Base-by-base conservation (phyloP, 1,284 basidiomycete genomes). In the Malassezia pachydermatis region DNA sequence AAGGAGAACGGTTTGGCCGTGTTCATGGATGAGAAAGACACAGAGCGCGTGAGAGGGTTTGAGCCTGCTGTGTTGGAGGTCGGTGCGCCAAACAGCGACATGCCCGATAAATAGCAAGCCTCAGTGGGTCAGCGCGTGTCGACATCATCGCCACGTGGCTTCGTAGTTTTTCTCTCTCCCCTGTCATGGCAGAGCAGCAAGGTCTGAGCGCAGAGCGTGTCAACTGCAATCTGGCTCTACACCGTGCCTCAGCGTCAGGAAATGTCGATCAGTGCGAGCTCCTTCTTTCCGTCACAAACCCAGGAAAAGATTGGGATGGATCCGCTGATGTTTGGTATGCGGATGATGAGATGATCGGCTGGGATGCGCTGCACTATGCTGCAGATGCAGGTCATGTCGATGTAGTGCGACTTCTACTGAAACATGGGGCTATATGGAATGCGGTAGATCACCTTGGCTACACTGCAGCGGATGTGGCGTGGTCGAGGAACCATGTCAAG, bases 391-490 rank as follows among this genome's bases (percentile, higher is more conserved):
- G 83, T 53, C 78, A 84, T 58, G 71, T 76, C 2, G 76, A 78
- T 8, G 73, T 89, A 5, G 76, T 86, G 7, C 76, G 78, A 48
- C 65, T 79, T 4, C 75, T 96, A 34, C 76, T 98, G 24, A 76
- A 81, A n/a, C 77, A 80, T 45, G 89, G 92, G 2, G 89, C 88
- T 0, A 70, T 89, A 0, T 98, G 92, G 92, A 95, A 94, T 49
- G 44, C 54, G 16, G 65, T 70, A 8, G 68, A 71, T 36, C 38
- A 43, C 0, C 46, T 63, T 13, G 67, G 68, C 6, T 41, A 48
- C 14, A 68, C 68, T 3, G 65, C 68, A 5, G 68, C 60, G 0
- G 64, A 71, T 34, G 51, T 70, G 1, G 68, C 68, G 2, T 64
- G 55, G 55, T 62, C 60, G 33, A 40, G 55, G 28, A 71, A 71